phyloP scores from a whole-genome alignment of 208 protist genomes.

The Strigomonas culicis region DNA sequence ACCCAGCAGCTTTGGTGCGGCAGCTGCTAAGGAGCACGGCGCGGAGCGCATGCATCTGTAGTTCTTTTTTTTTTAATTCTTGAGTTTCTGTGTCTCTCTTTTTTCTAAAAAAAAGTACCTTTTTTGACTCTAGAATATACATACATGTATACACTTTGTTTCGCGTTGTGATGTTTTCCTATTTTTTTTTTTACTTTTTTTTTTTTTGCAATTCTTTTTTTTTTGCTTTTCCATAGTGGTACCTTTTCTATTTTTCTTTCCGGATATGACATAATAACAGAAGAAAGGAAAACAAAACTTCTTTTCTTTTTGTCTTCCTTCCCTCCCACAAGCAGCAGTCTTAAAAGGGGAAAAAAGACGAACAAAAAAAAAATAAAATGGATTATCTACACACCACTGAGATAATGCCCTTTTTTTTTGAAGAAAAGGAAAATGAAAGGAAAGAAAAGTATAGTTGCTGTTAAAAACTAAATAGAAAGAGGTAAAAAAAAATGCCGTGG shows the following conservation, averaged over 20 bases:
- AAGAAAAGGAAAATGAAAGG: background rate
- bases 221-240: background rate
- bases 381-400: too few species aligned
- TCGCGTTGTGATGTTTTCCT: background rate
- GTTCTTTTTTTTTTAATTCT: background rate
- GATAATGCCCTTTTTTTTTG: conserved; percentile 6
- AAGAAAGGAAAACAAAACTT: background rate
- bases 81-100: background rate
- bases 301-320: background rate
- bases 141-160: background rate
- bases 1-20: conserved; percentile 52
- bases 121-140: too few species aligned
- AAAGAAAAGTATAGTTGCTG: background rate
- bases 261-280: background rate
- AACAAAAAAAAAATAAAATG: too few species aligned
- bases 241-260: background rate
- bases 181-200: conserved; percentile 10
- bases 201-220: conserved; percentile 3
- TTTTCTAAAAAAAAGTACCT: too few species aligned
- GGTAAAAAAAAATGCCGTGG: background rate
- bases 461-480: background rate
- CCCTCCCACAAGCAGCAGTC: background rate
- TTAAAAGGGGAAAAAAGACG: background rate
- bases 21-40: conserved; percentile 27
- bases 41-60: background rate